Evolutionary conservation across 73 alveolate species (phyloP).

Genomic region (Loxodes magnus): DNA sequence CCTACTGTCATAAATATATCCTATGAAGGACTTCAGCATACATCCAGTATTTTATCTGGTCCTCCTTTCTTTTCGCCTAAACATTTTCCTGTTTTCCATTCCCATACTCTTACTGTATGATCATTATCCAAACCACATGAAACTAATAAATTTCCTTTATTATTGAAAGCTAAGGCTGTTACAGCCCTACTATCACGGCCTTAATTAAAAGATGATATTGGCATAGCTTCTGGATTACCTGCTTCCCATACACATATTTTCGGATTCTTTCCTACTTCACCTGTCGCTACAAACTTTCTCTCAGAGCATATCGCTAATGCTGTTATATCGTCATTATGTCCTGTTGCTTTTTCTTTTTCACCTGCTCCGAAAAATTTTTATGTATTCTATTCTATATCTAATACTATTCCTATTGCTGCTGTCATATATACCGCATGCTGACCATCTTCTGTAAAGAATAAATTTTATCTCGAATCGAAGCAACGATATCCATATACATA

Average conservation of each 20-base stretch:
- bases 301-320: constrained; percentile 67
- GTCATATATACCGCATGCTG: constrained; percentile 81
- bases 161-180: constrained; percentile 68
- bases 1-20: constrained; percentile 83
- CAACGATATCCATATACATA: constrained; percentile 92
- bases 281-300: constrained; percentile 78
- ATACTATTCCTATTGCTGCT: constrained; percentile 91
- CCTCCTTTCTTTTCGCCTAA: constrained; percentile 74
- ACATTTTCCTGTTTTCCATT: constrained; percentile 51
- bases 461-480: constrained; percentile 83
- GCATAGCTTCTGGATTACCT: constrained; percentile 62
- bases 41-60: constrained; percentile 67
- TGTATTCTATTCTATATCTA: constrained; percentile 60
- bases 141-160: constrained; percentile 68
- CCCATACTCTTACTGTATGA: constrained; percentile 77
- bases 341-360: constrained; percentile 40
- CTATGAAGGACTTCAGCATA: constrained; percentile 55
- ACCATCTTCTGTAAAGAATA: constrained; percentile 55
- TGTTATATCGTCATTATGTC: constrained; percentile 88
- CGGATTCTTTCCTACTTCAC: constrained; percentile 88
- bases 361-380: constrained; percentile 84
- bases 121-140: constrained; percentile 83
- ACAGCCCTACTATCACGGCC: constrained; percentile 76
- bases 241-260: constrained; percentile 81
- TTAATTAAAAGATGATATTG: constrained; percentile 55